A percentile compares a stretch with the other conserved stretches of the same genome.
phyloP scores from a whole-genome alignment of 345 rosid genomes.

The Zanthoxylum bungeanum region DNA sequence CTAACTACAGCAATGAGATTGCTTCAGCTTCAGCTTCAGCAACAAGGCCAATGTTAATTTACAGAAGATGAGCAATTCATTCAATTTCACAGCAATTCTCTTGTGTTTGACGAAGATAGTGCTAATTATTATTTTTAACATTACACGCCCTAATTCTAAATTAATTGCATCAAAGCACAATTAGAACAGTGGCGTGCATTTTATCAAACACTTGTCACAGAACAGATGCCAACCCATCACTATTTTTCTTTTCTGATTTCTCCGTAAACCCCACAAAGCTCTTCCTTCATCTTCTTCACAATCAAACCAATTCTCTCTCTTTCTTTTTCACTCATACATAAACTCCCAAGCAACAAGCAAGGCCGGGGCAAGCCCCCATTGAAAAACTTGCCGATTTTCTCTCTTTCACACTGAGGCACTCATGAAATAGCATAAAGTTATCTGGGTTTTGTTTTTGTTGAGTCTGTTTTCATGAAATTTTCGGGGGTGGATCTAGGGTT shows the following conservation, averaged over 20 bases:
- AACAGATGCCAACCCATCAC: not conserved
- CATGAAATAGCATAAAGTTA: not conserved
- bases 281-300: not conserved
- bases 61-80: too few species aligned
- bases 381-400: not conserved
- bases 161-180: too few species aligned
- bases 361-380: not conserved
- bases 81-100: too few species aligned
- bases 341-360: not conserved
- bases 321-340: not conserved
- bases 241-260: not conserved
- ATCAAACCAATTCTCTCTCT: not conserved
- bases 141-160: too few species aligned
- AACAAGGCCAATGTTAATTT: too few species aligned
- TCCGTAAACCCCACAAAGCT: not conserved
- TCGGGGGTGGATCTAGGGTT: conserved; percentile 24
- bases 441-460: not conserved
- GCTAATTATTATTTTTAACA: too few species aligned
- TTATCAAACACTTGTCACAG: too few species aligned
- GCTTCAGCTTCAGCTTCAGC: too few species aligned
- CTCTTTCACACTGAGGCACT: too few species aligned
- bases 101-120: too few species aligned
- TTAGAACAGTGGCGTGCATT: not conserved
- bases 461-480: not conserved
- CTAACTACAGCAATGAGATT: too few species aligned